Evolutionary conservation across 208 protist species (phyloP), one percentile per base, ranked within the genome.

Genomic region (Trypanosoma conorhini): DNA sequence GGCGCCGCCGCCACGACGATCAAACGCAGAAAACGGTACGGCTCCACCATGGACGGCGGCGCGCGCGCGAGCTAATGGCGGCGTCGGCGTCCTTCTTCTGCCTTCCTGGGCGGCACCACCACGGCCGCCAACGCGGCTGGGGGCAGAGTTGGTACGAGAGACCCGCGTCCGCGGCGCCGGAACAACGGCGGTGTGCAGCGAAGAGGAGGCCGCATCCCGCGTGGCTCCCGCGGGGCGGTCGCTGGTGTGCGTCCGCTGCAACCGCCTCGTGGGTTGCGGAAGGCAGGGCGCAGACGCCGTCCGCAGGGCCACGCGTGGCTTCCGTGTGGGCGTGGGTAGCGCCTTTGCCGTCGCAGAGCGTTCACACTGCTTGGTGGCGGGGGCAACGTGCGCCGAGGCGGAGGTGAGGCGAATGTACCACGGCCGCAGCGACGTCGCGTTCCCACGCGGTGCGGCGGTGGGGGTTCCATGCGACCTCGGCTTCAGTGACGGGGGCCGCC

Each of bases 281-380:
- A 65, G n/a, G 33, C 38, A 55, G 13, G 61, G 40, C 5, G 40
- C 61, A 12, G 61, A 65, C 8, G 40, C 9, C n/a, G 40, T 65
- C 33, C 61, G 3, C 40, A 42, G 3, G 10, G 40, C 61, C 40
- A 24, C 17, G 5, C 19, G 13, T 24, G 42, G 7, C 33, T 33
- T 65, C 21, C 9, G 50, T 52, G 33, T 31, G 8, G 17, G 33
- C n/a, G 61, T 33, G 42, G 40, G 3, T 65, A 5, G 10, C 28
- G 33, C 13, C 17, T 55, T 19, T 54, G 33, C 28, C 40, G 61
- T 22, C 35, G 8, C 31, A 9, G 57, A 62, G 12, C 30, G 5
- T 33, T 59, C 10, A 33, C 24, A 26, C 12, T 21, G 22, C 30
- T 26, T 22, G 19, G 54, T 35, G 15, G 26, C 24, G 10, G 54